Evolutionary conservation across 805 yeast species (phyloP), one percentile per base, ranked within the genome.

Genomic region (Metschnikowia koreensis): DNA sequence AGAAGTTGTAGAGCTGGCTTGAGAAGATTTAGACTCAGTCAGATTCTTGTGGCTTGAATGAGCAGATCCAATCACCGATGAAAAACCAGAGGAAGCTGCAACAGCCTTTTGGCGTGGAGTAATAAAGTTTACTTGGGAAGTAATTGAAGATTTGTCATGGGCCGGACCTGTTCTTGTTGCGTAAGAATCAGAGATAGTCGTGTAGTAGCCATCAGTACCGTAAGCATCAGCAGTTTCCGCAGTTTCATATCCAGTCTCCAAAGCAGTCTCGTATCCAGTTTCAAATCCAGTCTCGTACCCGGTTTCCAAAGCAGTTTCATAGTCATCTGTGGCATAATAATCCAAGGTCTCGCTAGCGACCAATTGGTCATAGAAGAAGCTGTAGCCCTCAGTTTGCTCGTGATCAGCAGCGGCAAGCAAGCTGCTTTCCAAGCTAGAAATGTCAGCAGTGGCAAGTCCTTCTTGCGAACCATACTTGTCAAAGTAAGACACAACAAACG

Each of bases 361-460:
- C 33, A 12, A 41, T 41, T 41, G 31, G 34, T 28, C 27, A 29
- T 26, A 41, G 44, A 45, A 45, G 15, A 38, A 45, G 37, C n/a
- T 16, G 37, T 45, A 45, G 26, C 38, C 40, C 4, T 38, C 28
- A 22, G 44, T 41, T 28, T 28, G 38, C 38, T 38, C 44, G 10
- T 41, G 16, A 12, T 41, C 44, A 41, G 47, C 47, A 15, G 16
- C 42, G 10, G 42, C 39, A 13, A 45, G n/a, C 15, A 45, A 36
- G 15, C 47, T 45, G 42, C 42, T 45, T 38, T 28, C 33, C 15
- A 45, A 13, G 33, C 39, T 40, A 5, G 48, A 22, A 22, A 33
- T 26, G 10, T 46, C 44, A 7, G 33, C 38, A 15, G 48, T 13
- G 16, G 43, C 8, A 13, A 16, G 26, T 12, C 39, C 31, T 10